Evolutionary conservation across 768 basidiomycete species (phyloP).

Genomic region (Calocybe cyanea): DNA sequence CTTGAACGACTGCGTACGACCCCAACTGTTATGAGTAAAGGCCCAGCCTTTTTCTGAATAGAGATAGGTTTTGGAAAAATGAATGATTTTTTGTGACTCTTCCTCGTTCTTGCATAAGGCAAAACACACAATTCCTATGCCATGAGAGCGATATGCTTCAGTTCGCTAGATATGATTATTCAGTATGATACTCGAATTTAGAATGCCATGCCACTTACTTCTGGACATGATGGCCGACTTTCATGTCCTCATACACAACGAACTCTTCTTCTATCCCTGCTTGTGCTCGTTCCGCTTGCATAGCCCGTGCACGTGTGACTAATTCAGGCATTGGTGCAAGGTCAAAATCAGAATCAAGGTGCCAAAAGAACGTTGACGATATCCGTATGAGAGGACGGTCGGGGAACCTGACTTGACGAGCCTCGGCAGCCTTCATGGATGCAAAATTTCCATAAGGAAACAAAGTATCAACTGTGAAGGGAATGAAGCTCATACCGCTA

Average conservation of each 20-base stretch:
- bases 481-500: constrained; percentile 45
- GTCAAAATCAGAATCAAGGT: constrained; percentile 81
- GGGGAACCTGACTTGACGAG: constrained; percentile 53
- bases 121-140: constrained; percentile 8
- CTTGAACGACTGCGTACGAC: constrained; percentile 38
- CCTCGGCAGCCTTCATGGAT: constrained; percentile 46
- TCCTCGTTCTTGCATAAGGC: background rate
- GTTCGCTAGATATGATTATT: constrained; percentile 49
- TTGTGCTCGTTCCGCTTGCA: constrained; percentile 37
- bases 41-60: background rate
- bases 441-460: background rate
- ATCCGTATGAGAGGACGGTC: constrained; percentile 91
- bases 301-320: constrained; percentile 38
- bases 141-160: constrained; percentile 78
- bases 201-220: constrained; percentile 42
- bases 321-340: constrained; percentile 63
- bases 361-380: constrained; percentile 96
- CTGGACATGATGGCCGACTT: constrained; percentile 87
- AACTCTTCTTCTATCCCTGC: constrained; percentile 39
- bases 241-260: constrained; percentile 62
- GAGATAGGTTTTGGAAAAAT: background rate
- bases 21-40: constrained; percentile 22
- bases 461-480: background rate
- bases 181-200: constrained; percentile 3
- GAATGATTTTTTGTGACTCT: background rate